These are phyloP conservation scores for Emiliania huxleyi DNA, from an alignment of 78 protist genomes.

Conservation along the genomic window DNA sequence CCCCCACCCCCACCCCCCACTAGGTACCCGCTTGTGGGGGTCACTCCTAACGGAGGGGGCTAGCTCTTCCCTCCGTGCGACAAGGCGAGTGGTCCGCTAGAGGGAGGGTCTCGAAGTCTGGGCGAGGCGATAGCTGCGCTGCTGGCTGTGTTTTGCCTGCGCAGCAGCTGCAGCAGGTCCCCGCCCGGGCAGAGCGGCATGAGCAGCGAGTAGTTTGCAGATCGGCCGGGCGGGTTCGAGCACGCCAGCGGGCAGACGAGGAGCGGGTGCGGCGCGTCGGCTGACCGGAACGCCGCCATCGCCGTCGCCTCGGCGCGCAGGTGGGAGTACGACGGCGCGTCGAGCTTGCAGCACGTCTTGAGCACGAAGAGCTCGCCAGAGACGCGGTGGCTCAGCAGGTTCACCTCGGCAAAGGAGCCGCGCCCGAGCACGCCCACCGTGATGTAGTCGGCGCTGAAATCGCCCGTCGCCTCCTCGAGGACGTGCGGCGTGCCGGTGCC, in stretches of 20 bases:
- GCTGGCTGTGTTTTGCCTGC: too few relatives aligned
- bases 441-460: neutral
- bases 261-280: neutral
- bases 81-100: too few relatives aligned
- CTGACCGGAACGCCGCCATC: too few relatives aligned
- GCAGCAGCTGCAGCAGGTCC: conserved; percentile 16
- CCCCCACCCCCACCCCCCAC: too few relatives aligned
- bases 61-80: too few relatives aligned
- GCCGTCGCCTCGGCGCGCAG: neutral
- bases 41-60: too few relatives aligned
- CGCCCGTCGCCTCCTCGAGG: neutral
- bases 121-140: too few relatives aligned
- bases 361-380: neutral
- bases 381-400: neutral
- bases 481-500: neutral
- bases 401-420: neutral
- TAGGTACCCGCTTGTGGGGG: too few relatives aligned
- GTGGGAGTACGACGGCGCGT: neutral
- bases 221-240: neutral
- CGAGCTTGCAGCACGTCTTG: conserved; percentile 15
- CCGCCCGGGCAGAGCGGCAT: conserved; percentile 21
- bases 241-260: neutral
- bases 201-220: neutral
- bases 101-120: too few relatives aligned
- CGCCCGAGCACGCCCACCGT: conserved; percentile 12